Evolutionary conservation across 2,329 filamentous ascomycete species (phyloP).

Genomic region (Tolypocladium ovalisporum): DNA sequence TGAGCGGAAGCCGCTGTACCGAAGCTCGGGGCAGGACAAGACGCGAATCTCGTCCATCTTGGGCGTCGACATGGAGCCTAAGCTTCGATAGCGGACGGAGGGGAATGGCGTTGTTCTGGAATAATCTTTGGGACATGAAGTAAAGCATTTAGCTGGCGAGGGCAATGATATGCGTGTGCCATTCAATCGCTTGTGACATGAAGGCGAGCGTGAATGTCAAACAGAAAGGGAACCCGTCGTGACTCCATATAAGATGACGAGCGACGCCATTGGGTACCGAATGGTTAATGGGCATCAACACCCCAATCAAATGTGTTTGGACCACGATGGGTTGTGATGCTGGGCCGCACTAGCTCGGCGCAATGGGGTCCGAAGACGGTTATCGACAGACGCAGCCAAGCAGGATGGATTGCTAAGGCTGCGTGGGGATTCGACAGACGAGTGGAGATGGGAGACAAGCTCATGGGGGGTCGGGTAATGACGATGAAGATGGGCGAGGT

Average conservation of each 20-base stretch:
- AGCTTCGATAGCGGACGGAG: background rate
- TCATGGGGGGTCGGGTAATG: background rate
- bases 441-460: background rate
- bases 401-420: background rate
- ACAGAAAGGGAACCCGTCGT: too few relatives aligned
- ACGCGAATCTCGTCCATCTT: slow-evolving; percentile 54
- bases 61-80: slow-evolving; percentile 13
- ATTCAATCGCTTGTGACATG: background rate
- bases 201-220: background rate
- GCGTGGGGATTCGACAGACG: background rate
- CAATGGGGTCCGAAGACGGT: background rate
- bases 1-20: slow-evolving; percentile 29
- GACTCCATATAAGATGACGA: too few relatives aligned
- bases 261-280: background rate
- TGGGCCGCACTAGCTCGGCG: background rate
- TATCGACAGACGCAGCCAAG: background rate
- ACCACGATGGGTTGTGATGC: background rate
- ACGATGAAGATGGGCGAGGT: background rate
- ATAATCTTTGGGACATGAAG: background rate
- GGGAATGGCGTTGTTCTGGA: background rate
- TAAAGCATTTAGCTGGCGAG: background rate
- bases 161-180: background rate
- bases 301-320: too few relatives aligned
- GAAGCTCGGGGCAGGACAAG: slow-evolving; percentile 33
- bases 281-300: too few relatives aligned